Percentiles rank a stretch among this genome's conserved stretches.
These are phyloP conservation scores for Scedosporium minutisporum DNA, from an alignment of 2,329 filamentous ascomycete species.

Conservation along the genomic window DNA sequence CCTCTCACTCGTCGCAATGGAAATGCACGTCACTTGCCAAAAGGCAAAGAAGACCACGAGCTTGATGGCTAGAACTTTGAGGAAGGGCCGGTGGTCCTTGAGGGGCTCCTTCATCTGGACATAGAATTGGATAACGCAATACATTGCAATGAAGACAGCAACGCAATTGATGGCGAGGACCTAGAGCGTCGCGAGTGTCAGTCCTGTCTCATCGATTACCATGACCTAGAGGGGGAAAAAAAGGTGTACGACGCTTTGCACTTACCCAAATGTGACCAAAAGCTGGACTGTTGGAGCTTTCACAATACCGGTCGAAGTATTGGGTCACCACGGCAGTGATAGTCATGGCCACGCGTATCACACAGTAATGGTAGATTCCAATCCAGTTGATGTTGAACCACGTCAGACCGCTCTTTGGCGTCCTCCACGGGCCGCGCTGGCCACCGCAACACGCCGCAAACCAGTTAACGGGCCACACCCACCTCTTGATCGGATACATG, in stretches of 20 bases:
- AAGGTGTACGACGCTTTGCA: slow-evolving; percentile 4
- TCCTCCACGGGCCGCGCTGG: slow-evolving; percentile 58
- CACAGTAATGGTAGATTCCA: slow-evolving; percentile 77
- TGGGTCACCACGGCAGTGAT: slow-evolving; percentile 67
- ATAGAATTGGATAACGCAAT: slow-evolving; percentile 81
- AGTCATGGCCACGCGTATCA: slow-evolving; percentile 71
- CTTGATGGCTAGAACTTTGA: slow-evolving; percentile 82
- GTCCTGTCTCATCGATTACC: slow-evolving; percentile 5
- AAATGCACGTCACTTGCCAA: slow-evolving; percentile 59
- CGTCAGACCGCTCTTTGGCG: slow-evolving; percentile 70
- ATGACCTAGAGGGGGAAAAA: not conserved
- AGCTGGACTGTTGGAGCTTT: slow-evolving; percentile 64
- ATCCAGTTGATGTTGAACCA: slow-evolving; percentile 88
- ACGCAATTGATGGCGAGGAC: slow-evolving; percentile 58
- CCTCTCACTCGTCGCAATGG: slow-evolving; percentile 39
- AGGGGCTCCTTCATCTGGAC: slow-evolving; percentile 63
- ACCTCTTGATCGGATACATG: slow-evolving; percentile 55
- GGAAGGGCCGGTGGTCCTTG: slow-evolving; percentile 58
- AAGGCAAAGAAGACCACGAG: slow-evolving; percentile 86
- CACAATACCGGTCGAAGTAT: slow-evolving; percentile 62
- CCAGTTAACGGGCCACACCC: slow-evolving; percentile 67
- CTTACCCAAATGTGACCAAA: slow-evolving; percentile 79
- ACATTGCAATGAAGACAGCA: slow-evolving; percentile 78
- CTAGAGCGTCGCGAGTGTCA: slow-evolving; percentile 22
- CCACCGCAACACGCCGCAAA: slow-evolving; percentile 62